Percentiles rank a stretch among this genome's conserved stretches.
These are phyloP conservation scores for Fusarium stilboides DNA, from an alignment of 2,329 filamentous ascomycete species.

Conservation along the genomic window DNA sequence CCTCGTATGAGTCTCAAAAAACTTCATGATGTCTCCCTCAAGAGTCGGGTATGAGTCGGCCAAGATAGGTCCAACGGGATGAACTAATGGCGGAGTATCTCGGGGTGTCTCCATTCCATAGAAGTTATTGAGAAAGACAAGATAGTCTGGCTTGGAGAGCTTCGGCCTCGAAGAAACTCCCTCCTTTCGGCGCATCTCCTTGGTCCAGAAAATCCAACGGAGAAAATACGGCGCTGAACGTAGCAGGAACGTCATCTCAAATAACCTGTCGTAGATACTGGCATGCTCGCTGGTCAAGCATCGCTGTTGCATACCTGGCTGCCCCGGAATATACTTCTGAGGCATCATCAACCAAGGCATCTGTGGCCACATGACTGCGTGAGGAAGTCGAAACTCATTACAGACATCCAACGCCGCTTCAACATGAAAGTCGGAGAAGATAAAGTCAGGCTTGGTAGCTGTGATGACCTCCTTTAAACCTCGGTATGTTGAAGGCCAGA, in stretches of 20 bases:
- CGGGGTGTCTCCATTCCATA: slow-evolving; percentile 17
- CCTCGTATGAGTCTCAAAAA: slow-evolving; percentile 2
- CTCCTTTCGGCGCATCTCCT: slow-evolving; percentile 1
- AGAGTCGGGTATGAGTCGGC: slow-evolving; percentile 7
- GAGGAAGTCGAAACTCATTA: slow-evolving; percentile 5
- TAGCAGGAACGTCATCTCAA: slow-evolving; percentile 8
- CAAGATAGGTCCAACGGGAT: slow-evolving; percentile 9
- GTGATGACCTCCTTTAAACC: slow-evolving; percentile 5
- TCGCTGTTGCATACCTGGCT: slow-evolving; percentile 12
- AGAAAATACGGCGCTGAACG: slow-evolving; percentile 7
- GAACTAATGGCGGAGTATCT: slow-evolving; percentile 12
- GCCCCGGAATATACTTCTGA: slow-evolving; percentile 13
- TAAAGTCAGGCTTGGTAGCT: not conserved
- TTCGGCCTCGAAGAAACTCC: slow-evolving; percentile 1
- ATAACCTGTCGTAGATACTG: slow-evolving; percentile 9
- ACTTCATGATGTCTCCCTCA: not conserved
- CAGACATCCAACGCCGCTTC: slow-evolving; percentile 12
- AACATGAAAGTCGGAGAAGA: slow-evolving; percentile 19
- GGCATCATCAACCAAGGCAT: slow-evolving; percentile 25
- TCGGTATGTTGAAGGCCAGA: slow-evolving; percentile 10
- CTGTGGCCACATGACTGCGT: slow-evolving; percentile 16
- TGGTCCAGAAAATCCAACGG: slow-evolving; percentile 12
- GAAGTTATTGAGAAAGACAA: slow-evolving; percentile 16
- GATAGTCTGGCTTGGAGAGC: slow-evolving; percentile 8
- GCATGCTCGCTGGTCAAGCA: slow-evolving; percentile 14